Conservation (phyloP, 2,329 filamentous ascomycete genomes). For the Diplodia scrobiculata region DNA sequence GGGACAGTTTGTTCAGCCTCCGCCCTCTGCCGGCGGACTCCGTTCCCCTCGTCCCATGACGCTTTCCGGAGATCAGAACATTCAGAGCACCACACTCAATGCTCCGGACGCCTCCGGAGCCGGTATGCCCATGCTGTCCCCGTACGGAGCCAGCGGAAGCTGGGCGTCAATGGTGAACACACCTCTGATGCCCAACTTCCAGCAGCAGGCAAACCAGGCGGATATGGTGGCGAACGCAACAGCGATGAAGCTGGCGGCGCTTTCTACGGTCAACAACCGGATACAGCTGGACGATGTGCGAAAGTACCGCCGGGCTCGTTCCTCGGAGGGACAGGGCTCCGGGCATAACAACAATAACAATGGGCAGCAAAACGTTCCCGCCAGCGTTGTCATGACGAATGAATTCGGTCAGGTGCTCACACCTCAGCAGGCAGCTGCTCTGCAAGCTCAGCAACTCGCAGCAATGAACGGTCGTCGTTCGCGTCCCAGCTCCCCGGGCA, state of each 20-base stretch:
- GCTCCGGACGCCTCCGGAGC: constrained; percentile 66
- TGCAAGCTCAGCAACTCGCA: constrained; percentile 76
- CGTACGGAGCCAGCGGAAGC: constrained; percentile 80
- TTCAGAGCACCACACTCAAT: constrained; percentile 81
- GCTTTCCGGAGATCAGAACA: constrained; percentile 66
- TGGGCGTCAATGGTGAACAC: constrained; percentile 99
- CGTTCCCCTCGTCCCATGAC: constrained; percentile 76
- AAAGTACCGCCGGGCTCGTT: constrained; percentile 89
- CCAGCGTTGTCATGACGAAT: constrained; percentile 91
- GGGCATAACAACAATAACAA: constrained; percentile 57
- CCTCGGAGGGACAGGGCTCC: constrained; percentile 72
- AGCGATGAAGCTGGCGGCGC: constrained; percentile 95
- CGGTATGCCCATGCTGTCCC: constrained; percentile 85
- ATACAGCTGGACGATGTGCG: constrained; percentile 95
- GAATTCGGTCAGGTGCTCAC: constrained; percentile 86
- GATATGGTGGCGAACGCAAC: constrained; percentile 99
- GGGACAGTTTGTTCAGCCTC: constrained; percentile 87
- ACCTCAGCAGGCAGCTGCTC: constrained; percentile 54
- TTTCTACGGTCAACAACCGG: constrained; percentile 97
- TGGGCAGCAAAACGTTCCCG: constrained; percentile 45
- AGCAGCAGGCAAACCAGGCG: constrained; percentile 66
- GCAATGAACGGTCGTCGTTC: constrained; percentile 80
- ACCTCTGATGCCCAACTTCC: constrained; percentile 88
- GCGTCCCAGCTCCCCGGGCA: constrained; percentile 83
- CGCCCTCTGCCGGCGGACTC: constrained; percentile 68